Base-by-base conservation (phyloP, 768 basidiomycete genomes). In the Mycena rosella region DNA sequence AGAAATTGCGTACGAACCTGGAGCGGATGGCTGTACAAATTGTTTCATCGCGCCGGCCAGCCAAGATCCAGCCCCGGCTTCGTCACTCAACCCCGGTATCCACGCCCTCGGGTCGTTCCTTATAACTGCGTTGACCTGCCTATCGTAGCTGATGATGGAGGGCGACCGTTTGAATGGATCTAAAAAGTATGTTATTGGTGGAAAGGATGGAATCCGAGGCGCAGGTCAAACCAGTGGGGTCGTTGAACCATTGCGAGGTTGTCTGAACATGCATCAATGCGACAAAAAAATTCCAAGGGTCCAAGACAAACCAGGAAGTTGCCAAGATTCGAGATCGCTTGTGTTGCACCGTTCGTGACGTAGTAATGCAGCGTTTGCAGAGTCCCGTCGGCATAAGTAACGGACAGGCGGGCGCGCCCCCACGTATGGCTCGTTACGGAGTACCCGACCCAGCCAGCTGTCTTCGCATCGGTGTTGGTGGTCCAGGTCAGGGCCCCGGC, bases 51-150 rank as follows among this genome's bases (percentile, higher is more conserved):
- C 76, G 20, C 84, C 87, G 10, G 87, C 86, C 17, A 88, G 71
- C 86, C 86, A 88, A 26, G 86, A 87, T 14, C 86, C 87, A 0
- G 87, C 87, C 30, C 87, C 87, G n/a, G 84, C 87, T 74, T 88
- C 87, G 68, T 88, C 87, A 55, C 85, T 87, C 65, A 88, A 70
- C 0, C 87, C 87, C n/a, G 86, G 83, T 57, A 88, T 88, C 87
- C 87, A 88, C 17, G 86, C 86, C 42, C 87, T 74, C 17, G 85
- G 80, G 61, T 87, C 87, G 68, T 88, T 82, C 68, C 74, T 81
- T 1, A 88, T 86, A 1, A 82, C 63, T 10, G 83, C 83, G 65
- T 87, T 84, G 3, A 83, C 85, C 60, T 84, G 78, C 48, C 67
- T 40, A 27, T 88, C 87, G 67, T 86, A 88, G 67, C 83, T 85